Percentiles rank a stretch among this genome's conserved stretches.
Conservation (phyloP, 2,329 filamentous ascomycete genomes). For the Gaeumannomyces tritici region DNA sequence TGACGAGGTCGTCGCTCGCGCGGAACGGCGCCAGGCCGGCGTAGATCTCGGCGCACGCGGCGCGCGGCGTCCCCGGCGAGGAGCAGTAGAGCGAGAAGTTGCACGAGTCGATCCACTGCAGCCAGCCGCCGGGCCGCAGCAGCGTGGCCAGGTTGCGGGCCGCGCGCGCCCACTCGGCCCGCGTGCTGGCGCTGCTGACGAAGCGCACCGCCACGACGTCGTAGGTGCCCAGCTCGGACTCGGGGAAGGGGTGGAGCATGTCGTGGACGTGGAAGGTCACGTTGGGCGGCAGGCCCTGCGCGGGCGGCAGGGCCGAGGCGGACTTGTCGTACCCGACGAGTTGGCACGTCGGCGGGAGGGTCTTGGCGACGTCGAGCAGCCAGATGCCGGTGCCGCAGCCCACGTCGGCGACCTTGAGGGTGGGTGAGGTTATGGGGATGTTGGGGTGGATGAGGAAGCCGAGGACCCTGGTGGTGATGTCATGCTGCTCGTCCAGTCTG, state of each 20-base stretch:
- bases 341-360: slow-evolving; percentile 8
- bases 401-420: slow-evolving; percentile 7
- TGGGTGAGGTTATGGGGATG: slow-evolving; percentile 2
- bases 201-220: slow-evolving; percentile 17
- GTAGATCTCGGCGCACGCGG: slow-evolving; percentile 7
- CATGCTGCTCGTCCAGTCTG: slow-evolving; percentile 11
- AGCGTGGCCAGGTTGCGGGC: slow-evolving; percentile 12
- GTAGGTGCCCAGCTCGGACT: slow-evolving; percentile 12
- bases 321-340: slow-evolving; percentile 15
- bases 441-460: slow-evolving; percentile 9
- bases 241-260: slow-evolving; percentile 13
- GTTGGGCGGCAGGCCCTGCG: slow-evolving; percentile 10
- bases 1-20: background rate
- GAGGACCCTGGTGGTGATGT: slow-evolving; percentile 9
- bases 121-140: slow-evolving; percentile 10
- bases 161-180: slow-evolving; percentile 8
- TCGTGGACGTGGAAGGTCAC: slow-evolving; percentile 13
- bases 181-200: slow-evolving; percentile 12
- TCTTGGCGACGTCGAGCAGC: slow-evolving; percentile 10
- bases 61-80: slow-evolving; percentile 4
- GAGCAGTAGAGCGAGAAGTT: slow-evolving; percentile 7
- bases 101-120: slow-evolving; percentile 11
- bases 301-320: slow-evolving; percentile 11
- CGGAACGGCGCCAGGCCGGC: slow-evolving; percentile 6
- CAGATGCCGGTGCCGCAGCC: slow-evolving; percentile 10